phyloP scores from a whole-genome alignment of 2,329 filamentous ascomycete species.

The Penicillium sp. region DNA sequence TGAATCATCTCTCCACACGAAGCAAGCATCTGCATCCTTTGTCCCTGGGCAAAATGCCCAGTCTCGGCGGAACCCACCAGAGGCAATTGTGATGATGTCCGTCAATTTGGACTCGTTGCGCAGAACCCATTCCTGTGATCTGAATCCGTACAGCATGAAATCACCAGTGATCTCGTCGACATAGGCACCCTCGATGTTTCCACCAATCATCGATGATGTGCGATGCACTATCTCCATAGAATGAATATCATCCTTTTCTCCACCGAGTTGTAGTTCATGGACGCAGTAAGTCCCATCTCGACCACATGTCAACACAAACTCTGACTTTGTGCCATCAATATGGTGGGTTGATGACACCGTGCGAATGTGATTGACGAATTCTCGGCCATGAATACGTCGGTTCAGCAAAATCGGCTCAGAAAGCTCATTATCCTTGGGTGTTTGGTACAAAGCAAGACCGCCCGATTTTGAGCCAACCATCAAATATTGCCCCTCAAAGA shows the following conservation, averaged over 20 bases:
- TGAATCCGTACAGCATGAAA: conserved; percentile 26
- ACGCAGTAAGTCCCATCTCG: conserved; percentile 77
- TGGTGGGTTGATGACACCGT: conserved; percentile 18
- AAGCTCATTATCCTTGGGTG: conserved; percentile 16
- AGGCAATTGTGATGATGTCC: conserved; percentile 72
- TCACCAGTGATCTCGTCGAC: conserved; percentile 47
- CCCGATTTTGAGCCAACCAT: conserved; percentile 61
- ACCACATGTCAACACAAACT: conserved; percentile 67
- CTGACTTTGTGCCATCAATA: conserved; percentile 16
- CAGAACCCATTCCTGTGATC: conserved; percentile 67
- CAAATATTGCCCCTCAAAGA: conserved; percentile 37
- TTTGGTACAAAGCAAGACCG: conserved; percentile 52
- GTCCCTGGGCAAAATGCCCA: conserved; percentile 60
- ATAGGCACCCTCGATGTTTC: conserved; percentile 73
- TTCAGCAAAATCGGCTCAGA: conserved; percentile 27
- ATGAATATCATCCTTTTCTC: conserved; percentile 30
- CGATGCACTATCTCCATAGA: conserved; percentile 63
- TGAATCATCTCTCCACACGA: conserved; percentile 76
- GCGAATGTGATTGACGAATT: conserved; percentile 70
- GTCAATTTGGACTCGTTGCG: conserved; percentile 74
- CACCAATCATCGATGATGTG: conserved; percentile 69
- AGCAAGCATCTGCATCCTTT: conserved; percentile 48
- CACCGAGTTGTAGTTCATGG: conserved; percentile 44
- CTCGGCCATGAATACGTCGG: conserved; percentile 49
- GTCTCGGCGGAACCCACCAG: conserved; percentile 79